A percentile compares a stretch with the other conserved stretches of the same genome.
Evolutionary conservation across 1,139 yeast species (phyloP).

Genomic region (Yamadazyma epiphylla): DNA sequence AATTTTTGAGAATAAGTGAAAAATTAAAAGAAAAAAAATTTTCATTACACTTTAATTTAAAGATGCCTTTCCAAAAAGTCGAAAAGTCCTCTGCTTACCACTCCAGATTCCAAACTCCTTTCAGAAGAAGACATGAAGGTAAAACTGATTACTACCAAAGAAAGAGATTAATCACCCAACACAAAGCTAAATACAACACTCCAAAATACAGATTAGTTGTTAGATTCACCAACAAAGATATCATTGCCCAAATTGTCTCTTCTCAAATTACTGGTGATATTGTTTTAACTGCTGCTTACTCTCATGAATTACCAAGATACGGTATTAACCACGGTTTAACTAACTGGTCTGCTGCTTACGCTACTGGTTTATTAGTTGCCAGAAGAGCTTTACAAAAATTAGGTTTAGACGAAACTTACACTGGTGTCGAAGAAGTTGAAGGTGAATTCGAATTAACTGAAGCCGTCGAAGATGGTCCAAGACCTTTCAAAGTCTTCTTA

Average conservation of each 20-base stretch:
- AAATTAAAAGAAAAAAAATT: slow-evolving; percentile 3
- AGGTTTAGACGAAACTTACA: slow-evolving; percentile 96
- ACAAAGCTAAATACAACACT: slow-evolving; percentile 99
- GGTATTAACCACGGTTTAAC: slow-evolving; percentile 99
- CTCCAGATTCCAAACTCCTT: slow-evolving; percentile 99
- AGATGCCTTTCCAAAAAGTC: slow-evolving; percentile 75
- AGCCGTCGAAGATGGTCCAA: slow-evolving; percentile 99
- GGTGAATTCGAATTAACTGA: slow-evolving; percentile 98
- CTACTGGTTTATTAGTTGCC: slow-evolving; percentile 97
- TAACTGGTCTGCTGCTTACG: slow-evolving; percentile 99
- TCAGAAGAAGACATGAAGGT: slow-evolving; percentile 99
- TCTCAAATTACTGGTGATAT: slow-evolving; percentile 97
- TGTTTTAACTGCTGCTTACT: slow-evolving; percentile 96
- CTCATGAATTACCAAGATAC: slow-evolving; percentile 97
- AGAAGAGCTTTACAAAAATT: slow-evolving; percentile 98
- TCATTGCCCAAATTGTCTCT: slow-evolving; percentile 94
- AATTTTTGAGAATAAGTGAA: slow-evolving; percentile 1
- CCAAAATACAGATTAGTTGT: slow-evolving; percentile 99
- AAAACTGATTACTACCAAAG: slow-evolving; percentile 99
- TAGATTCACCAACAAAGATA: slow-evolving; percentile 99
- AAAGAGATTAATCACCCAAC: slow-evolving; percentile 99
- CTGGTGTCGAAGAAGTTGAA: slow-evolving; percentile 98
- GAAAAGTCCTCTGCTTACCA: slow-evolving; percentile 89
- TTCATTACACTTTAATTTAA: slow-evolving; percentile 9
- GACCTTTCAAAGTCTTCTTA: slow-evolving; percentile 99